phyloP scores from a whole-genome alignment of 139 green algal genomes.

The Monoraphidium neglectum region DNA sequence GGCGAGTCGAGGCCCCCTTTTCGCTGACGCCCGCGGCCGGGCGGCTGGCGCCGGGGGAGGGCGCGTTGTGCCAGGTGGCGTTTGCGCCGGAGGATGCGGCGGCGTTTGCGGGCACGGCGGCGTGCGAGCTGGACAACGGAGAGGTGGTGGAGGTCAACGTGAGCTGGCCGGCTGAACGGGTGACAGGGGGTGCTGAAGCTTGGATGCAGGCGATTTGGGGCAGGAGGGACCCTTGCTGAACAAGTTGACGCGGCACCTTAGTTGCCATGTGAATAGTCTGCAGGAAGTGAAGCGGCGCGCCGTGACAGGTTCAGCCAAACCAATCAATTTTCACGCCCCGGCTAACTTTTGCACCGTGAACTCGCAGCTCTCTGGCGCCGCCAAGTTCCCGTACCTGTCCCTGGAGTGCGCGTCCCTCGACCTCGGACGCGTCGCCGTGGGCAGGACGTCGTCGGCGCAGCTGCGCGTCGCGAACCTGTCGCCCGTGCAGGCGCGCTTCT shows the following conservation, averaged over 20 bases:
- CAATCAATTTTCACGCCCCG: neutral
- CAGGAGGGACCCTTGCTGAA: no score
- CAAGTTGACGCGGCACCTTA: no score
- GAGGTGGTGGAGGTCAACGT: constrained; percentile 30
- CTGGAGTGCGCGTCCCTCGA: constrained; percentile 46
- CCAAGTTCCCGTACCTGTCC: constrained; percentile 72
- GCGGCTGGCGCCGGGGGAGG: constrained; percentile 42
- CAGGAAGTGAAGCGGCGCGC: no score
- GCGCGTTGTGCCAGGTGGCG: constrained; percentile 29
- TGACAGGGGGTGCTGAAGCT: neutral
- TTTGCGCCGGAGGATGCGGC: constrained; percentile 65
- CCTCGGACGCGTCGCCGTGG: constrained; percentile 68
- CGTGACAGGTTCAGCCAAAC: neutral
- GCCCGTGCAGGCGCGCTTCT: constrained; percentile 61
- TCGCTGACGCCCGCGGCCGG: constrained; percentile 37
- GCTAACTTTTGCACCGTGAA: neutral
- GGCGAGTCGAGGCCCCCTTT: constrained; percentile 67
- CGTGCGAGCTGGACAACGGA: constrained; percentile 52
- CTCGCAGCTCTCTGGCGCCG: constrained; percentile 57
- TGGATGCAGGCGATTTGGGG: no score
- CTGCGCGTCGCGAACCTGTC: constrained; percentile 63
- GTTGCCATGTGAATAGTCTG: no score
- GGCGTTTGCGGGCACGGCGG: constrained; percentile 47
- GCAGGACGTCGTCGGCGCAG: constrained; percentile 36
- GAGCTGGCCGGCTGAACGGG: neutral